Evolutionary conservation across 768 basidiomycete genomes (phyloP).

Genomic region (Hirschioporus abietinus): DNA sequence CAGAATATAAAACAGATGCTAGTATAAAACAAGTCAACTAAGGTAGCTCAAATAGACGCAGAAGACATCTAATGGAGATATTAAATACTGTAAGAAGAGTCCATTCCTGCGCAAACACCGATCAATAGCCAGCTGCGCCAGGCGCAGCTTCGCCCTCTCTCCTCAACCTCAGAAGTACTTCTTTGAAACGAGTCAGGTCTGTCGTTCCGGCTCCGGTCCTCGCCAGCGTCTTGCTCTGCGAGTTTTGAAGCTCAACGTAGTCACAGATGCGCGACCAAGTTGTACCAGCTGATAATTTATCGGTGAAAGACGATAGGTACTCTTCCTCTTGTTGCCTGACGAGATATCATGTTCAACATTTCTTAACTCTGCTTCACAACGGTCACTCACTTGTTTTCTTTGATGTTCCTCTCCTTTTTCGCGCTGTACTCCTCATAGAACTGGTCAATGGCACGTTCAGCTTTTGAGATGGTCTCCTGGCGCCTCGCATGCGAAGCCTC

Average conservation of each 20-base stretch:
- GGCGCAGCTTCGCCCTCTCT: slow-evolving; percentile 90
- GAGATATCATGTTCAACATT: slow-evolving; percentile 9
- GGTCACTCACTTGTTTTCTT: slow-evolving; percentile 85
- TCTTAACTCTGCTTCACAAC: neutral
- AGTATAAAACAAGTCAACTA: neutral
- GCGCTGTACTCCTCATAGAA: slow-evolving; percentile 86
- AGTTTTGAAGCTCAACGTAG: slow-evolving; percentile 85
- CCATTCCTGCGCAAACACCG: neutral
- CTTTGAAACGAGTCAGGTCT: slow-evolving; percentile 86
- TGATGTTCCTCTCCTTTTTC: slow-evolving; percentile 86
- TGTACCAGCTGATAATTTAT: slow-evolving; percentile 79
- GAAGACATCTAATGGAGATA: neutral
- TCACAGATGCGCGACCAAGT: slow-evolving; percentile 95
- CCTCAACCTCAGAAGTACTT: slow-evolving; percentile 83
- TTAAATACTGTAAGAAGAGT: neutral
- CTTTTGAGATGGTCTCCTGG: slow-evolving; percentile 78
- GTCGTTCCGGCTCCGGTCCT: slow-evolving; percentile 83
- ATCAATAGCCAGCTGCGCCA: slow-evolving; percentile 85
- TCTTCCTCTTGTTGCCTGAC: slow-evolving; percentile 86
- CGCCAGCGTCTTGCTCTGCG: slow-evolving; percentile 93
- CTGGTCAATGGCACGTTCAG: slow-evolving; percentile 82
- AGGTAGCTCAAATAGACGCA: neutral
- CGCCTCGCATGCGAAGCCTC: slow-evolving; percentile 70
- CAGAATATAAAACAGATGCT: no score
- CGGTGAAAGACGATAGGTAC: slow-evolving; percentile 67